Conservation (phyloP, 75 land plant genomes). For the Pinus tabuliformis region DNA sequence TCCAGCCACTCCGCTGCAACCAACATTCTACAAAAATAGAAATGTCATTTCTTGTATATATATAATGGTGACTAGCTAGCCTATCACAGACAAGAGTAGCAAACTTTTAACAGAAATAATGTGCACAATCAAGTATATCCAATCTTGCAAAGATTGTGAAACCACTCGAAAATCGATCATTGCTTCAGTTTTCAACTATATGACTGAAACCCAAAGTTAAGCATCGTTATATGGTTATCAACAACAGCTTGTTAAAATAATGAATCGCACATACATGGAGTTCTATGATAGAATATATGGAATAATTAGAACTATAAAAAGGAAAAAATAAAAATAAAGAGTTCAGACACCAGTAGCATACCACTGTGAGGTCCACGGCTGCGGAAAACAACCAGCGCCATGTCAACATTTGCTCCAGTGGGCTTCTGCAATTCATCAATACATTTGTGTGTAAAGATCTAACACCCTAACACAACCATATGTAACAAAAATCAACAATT, state of each 20-base stretch:
- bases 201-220: neutral
- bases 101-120: too few relatives aligned
- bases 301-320: neutral
- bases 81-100: too few relatives aligned
- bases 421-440: conserved; percentile 45
- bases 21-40: conserved; percentile 48
- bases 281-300: neutral
- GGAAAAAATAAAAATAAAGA: neutral
- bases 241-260: neutral
- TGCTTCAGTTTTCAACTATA: neutral
- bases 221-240: neutral
- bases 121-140: neutral
- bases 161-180: neutral
- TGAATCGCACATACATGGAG: neutral
- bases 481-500: too few relatives aligned
- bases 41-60: too few relatives aligned
- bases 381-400: conserved; percentile 66
- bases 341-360: conserved; percentile 14
- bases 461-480: too few relatives aligned
- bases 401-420: conserved; percentile 34
- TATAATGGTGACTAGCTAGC: too few relatives aligned
- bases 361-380: conserved; percentile 80
- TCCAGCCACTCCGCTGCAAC: conserved; percentile 85
- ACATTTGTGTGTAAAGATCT: too few relatives aligned
- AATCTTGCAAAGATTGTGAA: neutral